Evolutionary conservation across 148 eudicot genomes (phyloP), one percentile per base, ranked within the genome.

Genomic region (Fallopia convolvulus): DNA sequence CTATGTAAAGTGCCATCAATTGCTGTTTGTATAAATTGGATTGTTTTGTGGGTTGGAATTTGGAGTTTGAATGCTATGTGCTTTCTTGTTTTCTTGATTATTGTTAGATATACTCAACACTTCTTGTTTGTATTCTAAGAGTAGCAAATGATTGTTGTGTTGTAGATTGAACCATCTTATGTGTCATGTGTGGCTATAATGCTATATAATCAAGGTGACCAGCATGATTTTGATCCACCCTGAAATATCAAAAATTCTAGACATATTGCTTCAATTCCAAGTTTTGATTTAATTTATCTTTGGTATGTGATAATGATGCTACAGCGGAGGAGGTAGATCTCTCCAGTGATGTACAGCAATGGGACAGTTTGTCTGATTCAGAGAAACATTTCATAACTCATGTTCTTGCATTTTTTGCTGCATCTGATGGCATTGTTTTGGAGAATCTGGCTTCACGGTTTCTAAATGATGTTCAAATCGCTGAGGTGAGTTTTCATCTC

Each of bases 261-360:
- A 6, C 10, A 44, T 44, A 6, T 44, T 44, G 2, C 47, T 44
- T 44, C 1, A 8, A 58, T 26, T 6, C 8, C 66, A 58, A 23
- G 32, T 20, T 61, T 55, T 55, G 26, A 5, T 61, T 11, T 26
- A 9, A 7, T 55, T 41, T 52, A 48, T 58, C 40, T 66, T 75
- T 3, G 78, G 41, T 75, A 48, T 74, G 53, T 47, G 39, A 2
- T 32, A 60, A 36, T 58, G 17, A 13, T 40, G 49, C n/a, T 76
- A 50, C 87, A 83, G 97, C 89, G 39, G 95, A 93, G 90, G 95
- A 93, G 82, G 97, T 93, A 76, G 97, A 90, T 85, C 95, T 93
- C 55, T 90, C 97, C 60, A 77, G 49, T 76, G 97, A 93, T 81
- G 76, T 88, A 58, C 93, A 80, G 68, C 97, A 93, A 42, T 93